These are phyloP conservation scores for Blastobotrys indianensis DNA, from an alignment of 1,139 yeast species.

Conservation along the genomic window DNA sequence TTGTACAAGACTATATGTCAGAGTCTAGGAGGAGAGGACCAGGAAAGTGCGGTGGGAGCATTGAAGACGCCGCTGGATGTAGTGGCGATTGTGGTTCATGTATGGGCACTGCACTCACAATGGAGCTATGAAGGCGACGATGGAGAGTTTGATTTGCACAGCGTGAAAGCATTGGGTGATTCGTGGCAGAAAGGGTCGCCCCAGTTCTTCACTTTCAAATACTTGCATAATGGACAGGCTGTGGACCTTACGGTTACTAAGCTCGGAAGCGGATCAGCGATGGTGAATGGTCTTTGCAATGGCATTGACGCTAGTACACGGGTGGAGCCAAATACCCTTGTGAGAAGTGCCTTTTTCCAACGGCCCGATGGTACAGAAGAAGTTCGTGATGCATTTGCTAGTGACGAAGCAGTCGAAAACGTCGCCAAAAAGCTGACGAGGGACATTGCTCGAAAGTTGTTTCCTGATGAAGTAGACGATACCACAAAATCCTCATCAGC, in stretches of 20 bases:
- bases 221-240: conserved; percentile 10
- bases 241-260: conserved; percentile 19
- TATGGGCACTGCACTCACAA: conserved; percentile 18
- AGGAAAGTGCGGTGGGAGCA: conserved; percentile 17
- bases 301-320: conserved; percentile 16
- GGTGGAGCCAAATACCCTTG: conserved; percentile 15
- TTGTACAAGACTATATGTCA: conserved; percentile 20
- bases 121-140: conserved; percentile 10
- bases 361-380: conserved; percentile 25
- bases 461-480: conserved; percentile 4
- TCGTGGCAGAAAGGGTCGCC: conserved; percentile 24
- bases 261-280: conserved; percentile 14
- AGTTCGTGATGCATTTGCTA: conserved; percentile 19
- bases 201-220: conserved; percentile 19
- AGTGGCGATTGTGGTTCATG: conserved; percentile 22
- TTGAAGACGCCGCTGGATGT: conserved; percentile 22
- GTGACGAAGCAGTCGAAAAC: conserved; percentile 19
- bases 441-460: conserved; percentile 5
- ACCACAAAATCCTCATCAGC: neutral
- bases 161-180: conserved; percentile 9
- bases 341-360: conserved; percentile 20
- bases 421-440: conserved; percentile 12
- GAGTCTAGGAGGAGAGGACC: conserved; percentile 16
- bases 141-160: conserved; percentile 6
- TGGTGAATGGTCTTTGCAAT: conserved; percentile 16